These are phyloP conservation scores for Gnaphalium uliginosum DNA, from an alignment of 129 eudicot genomes.

Conservation along the genomic window DNA sequence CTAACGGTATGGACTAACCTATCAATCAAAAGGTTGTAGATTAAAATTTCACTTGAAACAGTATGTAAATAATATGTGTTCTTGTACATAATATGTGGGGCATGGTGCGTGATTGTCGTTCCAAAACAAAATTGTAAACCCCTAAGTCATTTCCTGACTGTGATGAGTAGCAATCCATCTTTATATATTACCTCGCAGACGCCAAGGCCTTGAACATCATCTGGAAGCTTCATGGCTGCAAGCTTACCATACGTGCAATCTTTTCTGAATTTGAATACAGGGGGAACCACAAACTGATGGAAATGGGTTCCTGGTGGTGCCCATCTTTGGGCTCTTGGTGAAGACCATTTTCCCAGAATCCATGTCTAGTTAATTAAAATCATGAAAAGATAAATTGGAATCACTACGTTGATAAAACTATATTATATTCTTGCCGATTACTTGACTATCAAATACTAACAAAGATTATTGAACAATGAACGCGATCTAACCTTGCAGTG, in stretches of 20 bases:
- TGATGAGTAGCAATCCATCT: neutral
- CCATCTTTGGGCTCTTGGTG: constrained; percentile 75
- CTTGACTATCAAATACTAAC: constrained; percentile 6
- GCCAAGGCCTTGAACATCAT: constrained; percentile 74
- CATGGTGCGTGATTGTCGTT: too few relatives aligned
- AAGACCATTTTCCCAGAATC: constrained; percentile 88
- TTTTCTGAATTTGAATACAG: constrained; percentile 64
- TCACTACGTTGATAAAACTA: constrained; percentile 1
- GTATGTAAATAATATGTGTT: too few relatives aligned
- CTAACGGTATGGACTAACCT: too few relatives aligned
- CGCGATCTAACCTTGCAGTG: constrained; percentile 63
- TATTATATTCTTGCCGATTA: constrained; percentile 2
- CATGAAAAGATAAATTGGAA: neutral
- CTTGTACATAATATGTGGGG: too few relatives aligned
- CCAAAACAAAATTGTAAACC: too few relatives aligned
- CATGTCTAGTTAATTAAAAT: constrained; percentile 52
- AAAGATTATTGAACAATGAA: neutral
- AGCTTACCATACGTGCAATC: constrained; percentile 89
- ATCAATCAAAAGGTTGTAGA: too few relatives aligned
- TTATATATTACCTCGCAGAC: constrained; percentile 68
- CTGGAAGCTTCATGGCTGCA: constrained; percentile 91
- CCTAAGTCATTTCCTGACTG: too few relatives aligned
- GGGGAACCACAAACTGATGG: constrained; percentile 97
- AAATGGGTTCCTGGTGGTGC: constrained; percentile 91
- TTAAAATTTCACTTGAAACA: too few relatives aligned